Percentiles rank a stretch among this genome's conserved stretches.
phyloP scores from a whole-genome alignment of 305 asterid genomes.

The Rubia peregrina region DNA sequence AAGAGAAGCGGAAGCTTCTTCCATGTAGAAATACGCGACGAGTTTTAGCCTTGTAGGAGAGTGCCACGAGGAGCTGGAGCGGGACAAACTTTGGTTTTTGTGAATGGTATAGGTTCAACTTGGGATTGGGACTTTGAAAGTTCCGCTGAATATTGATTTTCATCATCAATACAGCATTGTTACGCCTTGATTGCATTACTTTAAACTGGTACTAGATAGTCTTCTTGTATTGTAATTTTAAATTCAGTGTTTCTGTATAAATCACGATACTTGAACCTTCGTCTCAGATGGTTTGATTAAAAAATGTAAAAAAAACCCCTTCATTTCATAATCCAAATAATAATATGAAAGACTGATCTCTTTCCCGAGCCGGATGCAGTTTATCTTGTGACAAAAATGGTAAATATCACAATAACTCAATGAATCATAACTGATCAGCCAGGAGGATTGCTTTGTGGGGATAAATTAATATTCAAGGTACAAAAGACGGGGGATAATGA shows the following conservation, averaged over 20 bases:
- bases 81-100: neutral
- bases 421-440: neutral
- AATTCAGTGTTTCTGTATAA: no score
- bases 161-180: neutral
- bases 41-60: neutral
- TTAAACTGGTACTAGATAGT: neutral
- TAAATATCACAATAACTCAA: neutral
- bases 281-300: no score
- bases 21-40: neutral
- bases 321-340: no score
- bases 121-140: neutral
- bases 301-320: no score
- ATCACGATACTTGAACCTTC: no score
- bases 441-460: neutral
- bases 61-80: neutral
- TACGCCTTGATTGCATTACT: neutral
- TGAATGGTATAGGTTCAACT: neutral
- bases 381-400: neutral
- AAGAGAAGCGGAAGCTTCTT: conserved; percentile 20
- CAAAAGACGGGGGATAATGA: neutral
- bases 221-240: no score
- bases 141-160: no score
- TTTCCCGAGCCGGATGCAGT: no score
- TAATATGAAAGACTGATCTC: no score
- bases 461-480: neutral